These are phyloP conservation scores for Mortierella sp. DNA, from an alignment of 371 early-diverging fungal genomes.

Conservation along the genomic window DNA sequence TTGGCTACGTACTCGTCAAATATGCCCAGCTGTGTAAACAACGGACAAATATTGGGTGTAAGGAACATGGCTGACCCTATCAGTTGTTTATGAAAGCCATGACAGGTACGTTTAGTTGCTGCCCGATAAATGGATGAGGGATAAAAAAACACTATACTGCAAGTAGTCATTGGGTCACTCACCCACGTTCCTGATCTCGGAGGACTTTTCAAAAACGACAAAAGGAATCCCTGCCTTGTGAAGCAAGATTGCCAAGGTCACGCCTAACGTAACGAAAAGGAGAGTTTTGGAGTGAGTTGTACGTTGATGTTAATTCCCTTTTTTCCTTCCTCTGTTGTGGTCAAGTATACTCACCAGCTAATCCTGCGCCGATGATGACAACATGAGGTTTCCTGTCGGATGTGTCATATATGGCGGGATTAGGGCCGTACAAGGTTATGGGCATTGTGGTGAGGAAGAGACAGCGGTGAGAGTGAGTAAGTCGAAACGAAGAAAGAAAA, in stretches of 20 bases:
- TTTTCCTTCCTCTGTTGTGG: background rate
- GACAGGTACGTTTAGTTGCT: too few species aligned
- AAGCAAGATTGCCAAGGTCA: background rate
- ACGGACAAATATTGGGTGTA: background rate
- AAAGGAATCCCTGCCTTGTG: background rate
- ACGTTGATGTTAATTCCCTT: too few species aligned
- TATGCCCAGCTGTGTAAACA: background rate
- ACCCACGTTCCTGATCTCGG: background rate
- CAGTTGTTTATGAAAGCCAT: background rate
- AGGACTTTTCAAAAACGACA: background rate
- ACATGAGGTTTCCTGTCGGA: slow-evolving; percentile 12
- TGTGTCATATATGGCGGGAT: background rate
- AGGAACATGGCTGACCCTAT: slow-evolving; percentile 10
- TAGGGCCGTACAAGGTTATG: background rate
- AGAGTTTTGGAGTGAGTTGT: background rate
- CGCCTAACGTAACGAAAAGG: background rate
- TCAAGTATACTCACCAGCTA: background rate
- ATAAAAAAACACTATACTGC: too few species aligned
- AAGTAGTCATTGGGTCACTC: background rate
- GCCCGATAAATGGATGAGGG: background rate
- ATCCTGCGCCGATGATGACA: slow-evolving; percentile 9
- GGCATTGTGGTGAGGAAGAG: background rate
- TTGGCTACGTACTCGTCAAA: slow-evolving; percentile 3
- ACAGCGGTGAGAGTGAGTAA: background rate
- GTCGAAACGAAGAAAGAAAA: background rate